Percentiles rank a stretch among this genome's conserved stretches.
phyloP scores from a whole-genome alignment of 1,139 yeast species.

The Suhomyces maxii region DNA sequence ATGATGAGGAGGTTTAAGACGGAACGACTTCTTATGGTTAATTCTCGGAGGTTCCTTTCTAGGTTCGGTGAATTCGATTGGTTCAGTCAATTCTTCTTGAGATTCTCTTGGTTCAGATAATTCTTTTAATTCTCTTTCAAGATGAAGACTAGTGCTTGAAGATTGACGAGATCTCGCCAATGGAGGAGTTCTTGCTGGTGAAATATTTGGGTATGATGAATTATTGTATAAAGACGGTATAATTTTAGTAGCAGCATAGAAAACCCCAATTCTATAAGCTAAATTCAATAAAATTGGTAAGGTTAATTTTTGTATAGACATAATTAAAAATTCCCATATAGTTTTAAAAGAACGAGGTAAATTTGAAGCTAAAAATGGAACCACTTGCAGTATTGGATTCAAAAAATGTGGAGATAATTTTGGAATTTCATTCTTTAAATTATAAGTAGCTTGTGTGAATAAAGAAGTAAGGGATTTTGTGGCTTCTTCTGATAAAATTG shows the following conservation, averaged over 20 bases:
- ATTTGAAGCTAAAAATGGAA: constrained; percentile 52
- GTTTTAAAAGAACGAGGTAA: constrained; percentile 62
- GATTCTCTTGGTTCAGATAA: neutral
- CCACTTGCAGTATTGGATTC: constrained; percentile 39
- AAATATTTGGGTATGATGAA: constrained; percentile 28
- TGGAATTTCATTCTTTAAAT: constrained; percentile 40
- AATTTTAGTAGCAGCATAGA: constrained; percentile 90
- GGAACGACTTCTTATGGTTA: constrained; percentile 12
- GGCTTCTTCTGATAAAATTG: constrained; percentile 65
- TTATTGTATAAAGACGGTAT: constrained; percentile 71
- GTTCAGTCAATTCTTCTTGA: neutral
- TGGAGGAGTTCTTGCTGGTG: constrained; percentile 26
- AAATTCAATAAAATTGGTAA: constrained; percentile 79
- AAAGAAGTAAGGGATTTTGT: constrained; percentile 38
- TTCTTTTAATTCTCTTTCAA: constrained; percentile 5
- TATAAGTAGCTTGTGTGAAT: constrained; percentile 39
- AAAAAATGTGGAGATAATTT: constrained; percentile 42
- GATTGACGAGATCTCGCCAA: constrained; percentile 22
- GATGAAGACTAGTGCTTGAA: constrained; percentile 14
- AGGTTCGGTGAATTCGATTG: neutral
- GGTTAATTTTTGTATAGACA: constrained; percentile 74
- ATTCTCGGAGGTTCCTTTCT: constrained; percentile 1
- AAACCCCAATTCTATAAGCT: constrained; percentile 82
- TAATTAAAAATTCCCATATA: constrained; percentile 65
- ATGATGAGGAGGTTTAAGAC: constrained; percentile 21